Percentiles rank a stretch among this genome's conserved stretches.
Evolutionary conservation across 148 eudicot genomes (phyloP).

Genomic region (Fagopyrum homotropicum): DNA sequence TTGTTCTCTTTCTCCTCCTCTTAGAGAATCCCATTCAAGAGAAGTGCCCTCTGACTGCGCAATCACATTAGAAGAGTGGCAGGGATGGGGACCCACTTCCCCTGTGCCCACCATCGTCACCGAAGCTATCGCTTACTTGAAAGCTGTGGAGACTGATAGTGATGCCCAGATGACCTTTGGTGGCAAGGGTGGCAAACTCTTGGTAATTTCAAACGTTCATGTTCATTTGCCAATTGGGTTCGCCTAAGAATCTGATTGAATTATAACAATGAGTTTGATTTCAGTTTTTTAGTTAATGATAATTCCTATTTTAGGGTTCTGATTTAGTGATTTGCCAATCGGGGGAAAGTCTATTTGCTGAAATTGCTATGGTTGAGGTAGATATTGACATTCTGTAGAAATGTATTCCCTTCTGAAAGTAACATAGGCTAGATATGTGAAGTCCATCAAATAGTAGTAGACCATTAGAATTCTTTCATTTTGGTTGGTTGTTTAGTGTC

Average conservation of each 20-base stretch:
- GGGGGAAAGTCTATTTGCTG: not conserved
- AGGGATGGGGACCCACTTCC: constrained; percentile 72
- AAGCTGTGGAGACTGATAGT: constrained; percentile 37
- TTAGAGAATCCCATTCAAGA: constrained; percentile 9
- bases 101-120: constrained; percentile 54
- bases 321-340: not conserved
- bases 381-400: not conserved
- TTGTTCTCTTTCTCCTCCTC: constrained; percentile 28
- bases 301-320: not conserved
- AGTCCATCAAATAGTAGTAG: not conserved
- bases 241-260: not conserved
- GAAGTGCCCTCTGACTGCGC: constrained; percentile 16
- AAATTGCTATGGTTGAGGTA: not conserved
- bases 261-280: not conserved
- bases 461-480: not conserved
- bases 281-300: not conserved
- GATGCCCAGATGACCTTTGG: constrained; percentile 56
- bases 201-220: not conserved
- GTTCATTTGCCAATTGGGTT: not conserved
- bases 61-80: constrained; percentile 73
- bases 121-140: constrained; percentile 58
- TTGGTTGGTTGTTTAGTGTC: not conserved
- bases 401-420: not conserved
- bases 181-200: constrained; percentile 64
- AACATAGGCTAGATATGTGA: not conserved